Evolutionary conservation across 331 rosid genomes (phyloP).

Genomic region (Arachis monticola): DNA sequence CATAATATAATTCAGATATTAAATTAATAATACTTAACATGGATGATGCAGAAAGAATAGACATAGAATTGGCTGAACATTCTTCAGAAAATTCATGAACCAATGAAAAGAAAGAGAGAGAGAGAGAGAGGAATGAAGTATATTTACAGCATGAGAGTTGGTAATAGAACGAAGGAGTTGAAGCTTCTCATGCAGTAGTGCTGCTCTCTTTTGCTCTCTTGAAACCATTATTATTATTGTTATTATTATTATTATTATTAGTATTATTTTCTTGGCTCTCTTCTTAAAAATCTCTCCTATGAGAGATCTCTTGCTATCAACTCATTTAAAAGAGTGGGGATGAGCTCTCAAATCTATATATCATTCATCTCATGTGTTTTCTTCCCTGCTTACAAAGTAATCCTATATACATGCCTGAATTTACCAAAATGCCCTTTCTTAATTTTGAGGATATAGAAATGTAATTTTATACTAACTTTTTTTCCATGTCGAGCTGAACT

Average conservation of each 20-base stretch:
- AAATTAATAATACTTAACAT: neutral
- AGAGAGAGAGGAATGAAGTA: conserved; percentile 3
- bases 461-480: neutral
- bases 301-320: conserved; percentile 25
- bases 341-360: conserved; percentile 75
- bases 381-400: conserved; percentile 58
- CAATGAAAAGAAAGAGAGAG: conserved; percentile 51
- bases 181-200: conserved; percentile 92
- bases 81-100: conserved; percentile 33
- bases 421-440: conserved; percentile 66
- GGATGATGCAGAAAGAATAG: conserved; percentile 10
- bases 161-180: conserved; percentile 97
- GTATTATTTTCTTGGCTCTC: neutral
- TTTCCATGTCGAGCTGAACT: too few species aligned
- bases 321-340: conserved; percentile 56
- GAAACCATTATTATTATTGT: conserved; percentile 62
- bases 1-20: conserved; percentile 17
- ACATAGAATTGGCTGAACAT: conserved; percentile 15
- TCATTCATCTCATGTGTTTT: conserved; percentile 61
- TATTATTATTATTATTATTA: neutral
- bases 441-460: neutral
- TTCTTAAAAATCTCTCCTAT: neutral
- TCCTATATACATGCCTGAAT: conserved; percentile 29
- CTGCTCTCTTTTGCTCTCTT: conserved; percentile 85
- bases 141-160: conserved; percentile 89